phyloP scores from a whole-genome alignment of 345 rosid species.

The Theobroma cacao region DNA sequence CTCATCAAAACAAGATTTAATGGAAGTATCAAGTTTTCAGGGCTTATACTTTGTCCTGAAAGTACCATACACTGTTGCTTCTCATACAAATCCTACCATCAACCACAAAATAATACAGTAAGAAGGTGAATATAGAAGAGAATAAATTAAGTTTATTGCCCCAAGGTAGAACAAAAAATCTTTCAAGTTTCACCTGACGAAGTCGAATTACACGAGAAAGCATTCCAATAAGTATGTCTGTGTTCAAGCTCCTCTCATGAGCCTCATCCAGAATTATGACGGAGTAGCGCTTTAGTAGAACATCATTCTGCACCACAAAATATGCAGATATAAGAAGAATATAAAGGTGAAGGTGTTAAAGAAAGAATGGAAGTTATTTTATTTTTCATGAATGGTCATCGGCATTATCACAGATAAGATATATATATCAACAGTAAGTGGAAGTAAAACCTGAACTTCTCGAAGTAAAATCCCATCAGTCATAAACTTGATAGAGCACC shows the following conservation, averaged over 20 bases:
- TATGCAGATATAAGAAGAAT: not conserved
- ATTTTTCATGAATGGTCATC: not conserved
- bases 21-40: slow-evolving; percentile 57
- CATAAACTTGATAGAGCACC: slow-evolving; percentile 84
- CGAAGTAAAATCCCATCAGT: slow-evolving; percentile 94
- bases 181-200: slow-evolving; percentile 58
- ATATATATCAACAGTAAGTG: not conserved
- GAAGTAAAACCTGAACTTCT: slow-evolving; percentile 72
- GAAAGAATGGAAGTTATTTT: not conserved
- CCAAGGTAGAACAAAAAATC: not conserved
- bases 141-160: not conserved
- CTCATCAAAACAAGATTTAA: slow-evolving; percentile 90
- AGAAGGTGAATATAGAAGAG: slow-evolving; percentile 10
- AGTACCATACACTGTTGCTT: slow-evolving; percentile 55
- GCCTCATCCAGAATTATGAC: slow-evolving; percentile 90
- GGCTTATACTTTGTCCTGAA: slow-evolving; percentile 46
- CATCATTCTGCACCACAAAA: slow-evolving; percentile 60
- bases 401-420: not conserved
- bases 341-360: not conserved
- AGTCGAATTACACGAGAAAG: slow-evolving; percentile 66
- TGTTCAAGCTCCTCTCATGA: slow-evolving; percentile 93
- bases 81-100: slow-evolving; percentile 50
- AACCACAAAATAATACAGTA: slow-evolving; percentile 9
- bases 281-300: slow-evolving; percentile 75
- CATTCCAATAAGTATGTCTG: slow-evolving; percentile 94